Evolutionary conservation across 1,284 basidiomycete genomes (phyloP), one percentile per base, ranked within the genome.

Genomic region (Malassezia sp.): DNA sequence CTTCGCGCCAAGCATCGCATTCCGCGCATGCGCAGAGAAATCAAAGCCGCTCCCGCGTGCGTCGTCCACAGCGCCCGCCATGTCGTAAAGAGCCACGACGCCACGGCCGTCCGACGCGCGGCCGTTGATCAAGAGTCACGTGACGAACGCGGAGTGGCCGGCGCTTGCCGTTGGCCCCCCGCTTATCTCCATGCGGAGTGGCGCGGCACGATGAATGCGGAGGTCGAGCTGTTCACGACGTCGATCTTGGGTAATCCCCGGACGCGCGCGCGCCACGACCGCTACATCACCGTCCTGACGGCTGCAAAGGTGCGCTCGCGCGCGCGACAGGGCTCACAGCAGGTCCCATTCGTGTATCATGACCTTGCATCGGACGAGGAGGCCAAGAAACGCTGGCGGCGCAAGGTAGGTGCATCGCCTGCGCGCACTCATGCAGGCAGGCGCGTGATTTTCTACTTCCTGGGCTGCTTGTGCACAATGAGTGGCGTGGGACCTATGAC

Each of bases 11-110:
- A 95, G 74, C 71, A 84, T 85, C 57, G 79, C 76, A 70, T 95
- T 93, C 55, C 89, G 85, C 45, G 60, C 61, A 56, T 78, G 74
- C 71, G 82, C 82, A 34, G 79, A 78, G 60, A 85, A 84, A 70
- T 84, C 79, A 69, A 85, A 85, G 5, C 82, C 83, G 28, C 42
- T 50, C 20, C 41, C 27, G 36, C 42, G 36, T n/a, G 21, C n/a
- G 22, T 45, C 42, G n/a, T 32, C 28, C 23, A 28, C 15, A 20
- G 28, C 40, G 26, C 29, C 28, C 2, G 47, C 37, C 47, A 43
- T 49, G n/a, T 28, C 35, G 38, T 33, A 24, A 17, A 14, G 21
- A 11, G 21, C 20, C 21, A 31, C 24, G 23, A 27, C 18, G 26
- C 23, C 21, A 21, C 32, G 11, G 10, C 41, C 9, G 20, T 26